These are phyloP conservation scores for Phytophthora podocarpi DNA, from an alignment of 352 stramenopile genomes.

Conservation along the genomic window DNA sequence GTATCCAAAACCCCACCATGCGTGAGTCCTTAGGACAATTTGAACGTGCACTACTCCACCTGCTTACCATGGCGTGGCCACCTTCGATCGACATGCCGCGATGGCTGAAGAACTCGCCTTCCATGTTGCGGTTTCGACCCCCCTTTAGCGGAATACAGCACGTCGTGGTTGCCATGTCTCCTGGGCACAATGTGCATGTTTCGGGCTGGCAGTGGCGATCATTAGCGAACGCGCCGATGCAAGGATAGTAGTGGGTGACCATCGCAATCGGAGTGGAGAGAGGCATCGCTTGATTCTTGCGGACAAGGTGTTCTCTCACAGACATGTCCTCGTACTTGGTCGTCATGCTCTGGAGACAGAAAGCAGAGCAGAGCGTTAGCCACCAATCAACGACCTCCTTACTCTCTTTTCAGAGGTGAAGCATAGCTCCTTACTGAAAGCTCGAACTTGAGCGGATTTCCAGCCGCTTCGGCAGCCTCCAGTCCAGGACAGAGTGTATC, in stretches of 20 bases:
- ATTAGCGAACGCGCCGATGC: slow-evolving; percentile 61
- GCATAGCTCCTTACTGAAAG: slow-evolving; percentile 43
- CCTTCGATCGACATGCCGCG: slow-evolving; percentile 82
- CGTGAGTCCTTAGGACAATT: not conserved
- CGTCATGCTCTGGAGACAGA: slow-evolving; percentile 55
- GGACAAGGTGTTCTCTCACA: slow-evolving; percentile 70
- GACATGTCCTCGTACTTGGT: slow-evolving; percentile 87
- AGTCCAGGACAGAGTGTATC: slow-evolving; percentile 74
- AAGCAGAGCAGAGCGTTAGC: not conserved
- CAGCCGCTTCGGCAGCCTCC: slow-evolving; percentile 44
- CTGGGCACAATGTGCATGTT: slow-evolving; percentile 70
- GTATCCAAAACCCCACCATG: not conserved
- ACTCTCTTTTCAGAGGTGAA: not conserved
- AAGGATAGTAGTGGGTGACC: slow-evolving; percentile 85
- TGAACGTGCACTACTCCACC: not conserved
- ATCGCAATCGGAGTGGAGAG: slow-evolving; percentile 75
- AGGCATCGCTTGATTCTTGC: slow-evolving; percentile 79
- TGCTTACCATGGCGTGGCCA: slow-evolving; percentile 74
- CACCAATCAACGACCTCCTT: not conserved
- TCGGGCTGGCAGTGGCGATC: slow-evolving; percentile 68
- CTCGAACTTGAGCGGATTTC: slow-evolving; percentile 73
- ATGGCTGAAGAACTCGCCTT: slow-evolving; percentile 85
- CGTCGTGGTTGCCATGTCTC: slow-evolving; percentile 77
- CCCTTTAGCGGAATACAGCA: slow-evolving; percentile 78
- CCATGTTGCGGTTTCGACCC: slow-evolving; percentile 80